Evolutionary conservation across 2,329 filamentous ascomycete species (phyloP).

Genomic region (Penicillium italicum): DNA sequence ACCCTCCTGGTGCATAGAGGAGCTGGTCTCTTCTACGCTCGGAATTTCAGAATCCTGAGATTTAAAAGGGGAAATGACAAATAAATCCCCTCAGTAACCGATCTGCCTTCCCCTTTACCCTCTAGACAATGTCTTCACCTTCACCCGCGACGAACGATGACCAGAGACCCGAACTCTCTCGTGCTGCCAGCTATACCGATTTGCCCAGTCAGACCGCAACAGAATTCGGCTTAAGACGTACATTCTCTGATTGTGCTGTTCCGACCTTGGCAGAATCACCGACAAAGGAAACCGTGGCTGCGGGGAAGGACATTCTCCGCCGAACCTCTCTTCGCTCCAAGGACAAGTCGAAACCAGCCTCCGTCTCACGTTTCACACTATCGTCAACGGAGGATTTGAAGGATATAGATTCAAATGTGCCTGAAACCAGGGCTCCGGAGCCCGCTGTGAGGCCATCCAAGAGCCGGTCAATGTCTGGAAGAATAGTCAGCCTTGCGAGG

Average conservation of each 20-base stretch:
- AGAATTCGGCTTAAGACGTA: slow-evolving; percentile 45
- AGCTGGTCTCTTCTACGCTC: slow-evolving; percentile 42
- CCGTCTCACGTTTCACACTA: slow-evolving; percentile 38
- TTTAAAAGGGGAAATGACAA: slow-evolving; percentile 31
- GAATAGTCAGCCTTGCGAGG: slow-evolving; percentile 49
- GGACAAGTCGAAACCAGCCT: slow-evolving; percentile 26
- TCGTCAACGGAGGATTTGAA: slow-evolving; percentile 37
- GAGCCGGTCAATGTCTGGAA: slow-evolving; percentile 48
- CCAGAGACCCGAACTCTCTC: slow-evolving; percentile 39
- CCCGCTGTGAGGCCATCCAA: slow-evolving; percentile 39
- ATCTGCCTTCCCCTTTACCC: slow-evolving; percentile 14
- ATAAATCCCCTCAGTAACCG: slow-evolving; percentile 20
- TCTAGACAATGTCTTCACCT: slow-evolving; percentile 34
- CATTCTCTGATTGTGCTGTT: slow-evolving; percentile 49
- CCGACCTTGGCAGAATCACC: slow-evolving; percentile 37
- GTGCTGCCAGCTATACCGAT: slow-evolving; percentile 58
- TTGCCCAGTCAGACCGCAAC: slow-evolving; percentile 43
- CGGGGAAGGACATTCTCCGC: slow-evolving; percentile 42
- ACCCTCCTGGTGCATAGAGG: slow-evolving; percentile 32
- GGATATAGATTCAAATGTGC: slow-evolving; percentile 23
- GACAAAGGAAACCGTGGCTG: slow-evolving; percentile 37
- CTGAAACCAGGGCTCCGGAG: slow-evolving; percentile 30
- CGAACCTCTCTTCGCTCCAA: slow-evolving; percentile 41
- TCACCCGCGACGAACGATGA: slow-evolving; percentile 27
- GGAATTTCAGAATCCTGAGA: slow-evolving; percentile 18